These are phyloP conservation scores for Podaxis sp. DNA, from an alignment of 768 basidiomycete species.

Conservation along the genomic window DNA sequence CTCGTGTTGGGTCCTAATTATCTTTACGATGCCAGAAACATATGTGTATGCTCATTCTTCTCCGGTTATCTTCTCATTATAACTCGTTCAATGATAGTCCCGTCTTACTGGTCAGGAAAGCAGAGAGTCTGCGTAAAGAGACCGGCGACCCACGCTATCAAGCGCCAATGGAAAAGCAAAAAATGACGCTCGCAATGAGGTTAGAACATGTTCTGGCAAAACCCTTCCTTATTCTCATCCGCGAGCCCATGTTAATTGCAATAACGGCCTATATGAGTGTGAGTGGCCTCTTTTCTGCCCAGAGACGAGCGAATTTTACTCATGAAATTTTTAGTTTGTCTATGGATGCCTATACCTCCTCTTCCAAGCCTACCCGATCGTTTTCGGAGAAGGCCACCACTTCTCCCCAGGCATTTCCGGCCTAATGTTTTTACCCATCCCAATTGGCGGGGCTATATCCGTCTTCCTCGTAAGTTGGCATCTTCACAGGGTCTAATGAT, in stretches of 20 bases:
- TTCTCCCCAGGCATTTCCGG: constrained; percentile 56
- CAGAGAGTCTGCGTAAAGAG: constrained; percentile 47
- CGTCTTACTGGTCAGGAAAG: constrained; percentile 52
- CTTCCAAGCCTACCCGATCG: constrained; percentile 61
- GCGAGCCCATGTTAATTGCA: constrained; percentile 66
- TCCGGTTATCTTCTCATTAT: constrained; percentile 1
- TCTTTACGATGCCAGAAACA: constrained; percentile 68
- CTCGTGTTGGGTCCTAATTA: constrained; percentile 44
- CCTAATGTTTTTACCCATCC: constrained; percentile 63
- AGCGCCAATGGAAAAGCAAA: constrained; percentile 48
- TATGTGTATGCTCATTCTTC: constrained; percentile 42
- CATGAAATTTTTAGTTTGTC: constrained; percentile 43
- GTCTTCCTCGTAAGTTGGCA: constrained; percentile 38
- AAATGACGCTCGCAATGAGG: constrained; percentile 37
- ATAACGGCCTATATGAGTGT: constrained; percentile 65
- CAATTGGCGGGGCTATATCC: constrained; percentile 47
- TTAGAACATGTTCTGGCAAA: constrained; percentile 48
- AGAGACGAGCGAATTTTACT: constrained; percentile 5
- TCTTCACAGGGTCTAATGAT: neutral
- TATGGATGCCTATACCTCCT: constrained; percentile 63
- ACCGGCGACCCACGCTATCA: constrained; percentile 53
- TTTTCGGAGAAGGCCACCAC: constrained; percentile 52
- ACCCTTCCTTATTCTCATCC: constrained; percentile 64
- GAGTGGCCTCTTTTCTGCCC: constrained; percentile 20
- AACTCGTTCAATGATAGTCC: constrained; percentile 37